Base-by-base conservation (phyloP, 139 green algal genomes). In the Coelastrella sp. region DNA sequence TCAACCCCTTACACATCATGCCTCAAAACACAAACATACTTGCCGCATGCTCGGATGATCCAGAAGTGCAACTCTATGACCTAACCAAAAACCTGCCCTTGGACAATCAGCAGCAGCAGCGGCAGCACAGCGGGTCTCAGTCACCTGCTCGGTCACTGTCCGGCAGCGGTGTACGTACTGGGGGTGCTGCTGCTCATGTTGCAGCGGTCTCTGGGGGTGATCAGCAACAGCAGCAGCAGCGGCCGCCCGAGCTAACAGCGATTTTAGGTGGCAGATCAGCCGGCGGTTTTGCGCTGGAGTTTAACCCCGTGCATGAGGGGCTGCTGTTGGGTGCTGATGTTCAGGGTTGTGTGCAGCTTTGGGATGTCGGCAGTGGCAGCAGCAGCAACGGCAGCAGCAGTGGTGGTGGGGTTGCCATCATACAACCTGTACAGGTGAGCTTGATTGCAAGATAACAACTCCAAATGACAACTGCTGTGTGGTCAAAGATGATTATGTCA, bases 281-380 rank as follows among this genome's bases (percentile, higher is more conserved):
- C 10, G 83, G 83, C 7, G 83, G 83, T 22, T 88, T 77, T 88
- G 83, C 5, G 7, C 32, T 88, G 8, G 4, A 80, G 54, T 88
- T 47, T 47, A 80, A 80, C 68, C 83, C 83, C 56, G 56, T 60
- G 54, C 19, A 66, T 58, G 19, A 20, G 13, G 83, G 68, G 5
- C 68, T 88, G 54, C 68, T 88, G 66, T 68, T 88, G 54, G 68
- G 19, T 11, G 83, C 8, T 56, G 83, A 88, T 56, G 6, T 71
- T 19, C 3, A 3, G 7, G 83, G 83, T 17, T 54, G 83, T 3
- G 83, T 88, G 83, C 83, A 88, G 47, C 83, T 88, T 16, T 88
- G 64, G 61, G 83, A 88, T 58, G 83, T 88, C 5, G 16, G 23
- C 32, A 58, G 32, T 11, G 82, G 64, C 23, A 19, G 23, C 61